Percentiles rank a stretch among this genome's conserved stretches.
phyloP scores from a whole-genome alignment of 352 stramenopile genomes.

The Saprolegnia parasitica region DNA sequence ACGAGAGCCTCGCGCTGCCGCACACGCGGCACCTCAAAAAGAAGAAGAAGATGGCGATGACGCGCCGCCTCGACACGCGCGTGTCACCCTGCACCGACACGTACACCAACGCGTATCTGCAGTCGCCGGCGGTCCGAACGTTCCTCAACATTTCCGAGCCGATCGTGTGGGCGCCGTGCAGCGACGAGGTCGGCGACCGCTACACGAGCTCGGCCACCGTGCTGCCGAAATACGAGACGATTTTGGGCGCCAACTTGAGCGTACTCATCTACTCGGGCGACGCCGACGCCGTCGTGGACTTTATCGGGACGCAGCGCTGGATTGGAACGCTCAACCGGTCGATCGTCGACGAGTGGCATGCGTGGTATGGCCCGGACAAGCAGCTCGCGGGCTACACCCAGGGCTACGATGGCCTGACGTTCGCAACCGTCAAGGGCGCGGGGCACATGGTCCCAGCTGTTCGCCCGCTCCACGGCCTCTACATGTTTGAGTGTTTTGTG shows the following conservation, averaged over 20 bases:
- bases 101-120: conserved; percentile 50
- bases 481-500: conserved; percentile 33
- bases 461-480: conserved; percentile 29
- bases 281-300: conserved; percentile 67
- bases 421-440: conserved; percentile 87
- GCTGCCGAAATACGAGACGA: conserved; percentile 55
- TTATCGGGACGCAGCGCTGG: conserved; percentile 61
- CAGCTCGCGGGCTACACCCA: conserved; percentile 84
- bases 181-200: conserved; percentile 45
- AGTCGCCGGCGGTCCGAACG: conserved; percentile 46
- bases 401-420: conserved; percentile 72
- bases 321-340: conserved; percentile 53
- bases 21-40: conserved; percentile 7
- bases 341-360: conserved; percentile 40
- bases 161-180: conserved; percentile 60
- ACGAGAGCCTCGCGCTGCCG: conserved; percentile 6
- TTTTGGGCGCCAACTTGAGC: conserved; percentile 41
- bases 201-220: conserved; percentile 51
- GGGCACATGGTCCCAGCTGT: conserved; percentile 77
- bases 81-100: conserved; percentile 6
- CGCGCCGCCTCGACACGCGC: background rate
- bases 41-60: background rate
- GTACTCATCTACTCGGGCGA: conserved; percentile 66
- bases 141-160: conserved; percentile 49
- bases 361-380: conserved; percentile 49